Conservation (phyloP, 306 rosid genomes). For the Castanea crenata region DNA sequence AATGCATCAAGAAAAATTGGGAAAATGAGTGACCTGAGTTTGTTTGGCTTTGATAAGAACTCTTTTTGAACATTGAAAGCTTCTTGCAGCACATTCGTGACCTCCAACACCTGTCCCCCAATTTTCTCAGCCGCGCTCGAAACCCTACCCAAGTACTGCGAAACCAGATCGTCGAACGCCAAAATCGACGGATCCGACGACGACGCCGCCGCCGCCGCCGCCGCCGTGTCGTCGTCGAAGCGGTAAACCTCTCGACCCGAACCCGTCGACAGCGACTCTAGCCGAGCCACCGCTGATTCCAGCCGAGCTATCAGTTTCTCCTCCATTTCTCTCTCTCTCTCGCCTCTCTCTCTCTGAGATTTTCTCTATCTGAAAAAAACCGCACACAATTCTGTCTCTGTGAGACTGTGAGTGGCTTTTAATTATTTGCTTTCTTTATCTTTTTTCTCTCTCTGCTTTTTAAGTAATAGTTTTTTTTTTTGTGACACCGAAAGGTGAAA, state of each 20-base stretch:
- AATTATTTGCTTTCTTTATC: not conserved
- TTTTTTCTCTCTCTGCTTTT: not conserved
- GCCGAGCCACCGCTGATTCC: constrained; percentile 82
- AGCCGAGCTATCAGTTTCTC: constrained; percentile 68
- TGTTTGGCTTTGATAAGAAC: constrained; percentile 60
- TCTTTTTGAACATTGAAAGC: constrained; percentile 72
- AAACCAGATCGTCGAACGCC: constrained; percentile 64
- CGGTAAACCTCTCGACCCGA: constrained; percentile 14
- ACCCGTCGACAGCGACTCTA: constrained; percentile 59
- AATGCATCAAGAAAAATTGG: not conserved
- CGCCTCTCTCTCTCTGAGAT: not conserved
- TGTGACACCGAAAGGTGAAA: constrained; percentile 34
- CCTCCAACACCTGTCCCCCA: constrained; percentile 73
- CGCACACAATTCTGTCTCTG: not conserved
- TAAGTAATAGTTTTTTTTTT: too few species aligned
- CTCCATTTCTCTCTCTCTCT: constrained; percentile 46
- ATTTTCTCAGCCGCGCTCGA: constrained; percentile 66
- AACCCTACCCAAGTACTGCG: constrained; percentile 49
- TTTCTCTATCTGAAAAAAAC: not conserved
- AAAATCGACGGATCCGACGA: constrained; percentile 59
- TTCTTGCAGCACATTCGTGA: constrained; percentile 47
- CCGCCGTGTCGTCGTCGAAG: constrained; percentile 21
- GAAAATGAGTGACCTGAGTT: constrained; percentile 56
- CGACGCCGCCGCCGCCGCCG: constrained; percentile 16
- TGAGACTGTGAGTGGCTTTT: constrained; percentile 31